These are phyloP conservation scores for Quercus alba DNA, from an alignment of 306 rosid species.

Conservation along the genomic window DNA sequence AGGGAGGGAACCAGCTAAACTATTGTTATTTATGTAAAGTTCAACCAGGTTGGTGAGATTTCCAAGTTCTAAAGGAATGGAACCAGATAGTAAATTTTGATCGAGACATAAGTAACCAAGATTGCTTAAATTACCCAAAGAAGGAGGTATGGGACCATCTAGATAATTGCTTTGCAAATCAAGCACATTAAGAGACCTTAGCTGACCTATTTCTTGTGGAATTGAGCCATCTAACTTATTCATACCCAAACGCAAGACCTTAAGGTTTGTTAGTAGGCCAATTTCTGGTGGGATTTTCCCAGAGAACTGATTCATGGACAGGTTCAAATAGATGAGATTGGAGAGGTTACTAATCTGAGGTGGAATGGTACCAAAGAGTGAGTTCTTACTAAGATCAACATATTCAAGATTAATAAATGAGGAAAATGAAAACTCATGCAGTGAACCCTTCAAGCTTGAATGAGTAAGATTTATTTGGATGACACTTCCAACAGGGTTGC, in stretches of 20 bases:
- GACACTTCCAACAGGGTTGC: slow-evolving; percentile 23
- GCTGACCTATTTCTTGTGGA: slow-evolving; percentile 10
- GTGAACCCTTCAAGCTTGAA: slow-evolving; percentile 34
- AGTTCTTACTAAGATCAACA: slow-evolving; percentile 27
- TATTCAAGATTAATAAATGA: slow-evolving; percentile 18
- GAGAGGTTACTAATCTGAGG: slow-evolving; percentile 22
- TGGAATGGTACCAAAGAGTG: slow-evolving; percentile 28
- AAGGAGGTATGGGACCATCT: not conserved
- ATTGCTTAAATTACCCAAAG: slow-evolving; percentile 4
- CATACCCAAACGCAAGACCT: not conserved
- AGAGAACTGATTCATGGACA: slow-evolving; percentile 21
- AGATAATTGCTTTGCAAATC: not conserved
- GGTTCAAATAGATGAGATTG: slow-evolving; percentile 25
- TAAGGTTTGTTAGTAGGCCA: slow-evolving; percentile 1
- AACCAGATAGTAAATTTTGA: not conserved
- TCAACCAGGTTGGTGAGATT: not conserved
- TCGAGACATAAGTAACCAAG: not conserved
- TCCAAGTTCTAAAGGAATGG: not conserved
- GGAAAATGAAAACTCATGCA: slow-evolving; percentile 23
- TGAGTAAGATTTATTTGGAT: slow-evolving; percentile 14
- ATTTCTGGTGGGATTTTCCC: slow-evolving; percentile 27
- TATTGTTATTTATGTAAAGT: not conserved
- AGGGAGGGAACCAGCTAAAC: not conserved
- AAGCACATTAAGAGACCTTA: slow-evolving; percentile 1
- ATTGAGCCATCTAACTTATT: slow-evolving; percentile 17